Base-by-base conservation (phyloP, 176 grass and related monocot genomes). In the Oryza meridionalis region DNA sequence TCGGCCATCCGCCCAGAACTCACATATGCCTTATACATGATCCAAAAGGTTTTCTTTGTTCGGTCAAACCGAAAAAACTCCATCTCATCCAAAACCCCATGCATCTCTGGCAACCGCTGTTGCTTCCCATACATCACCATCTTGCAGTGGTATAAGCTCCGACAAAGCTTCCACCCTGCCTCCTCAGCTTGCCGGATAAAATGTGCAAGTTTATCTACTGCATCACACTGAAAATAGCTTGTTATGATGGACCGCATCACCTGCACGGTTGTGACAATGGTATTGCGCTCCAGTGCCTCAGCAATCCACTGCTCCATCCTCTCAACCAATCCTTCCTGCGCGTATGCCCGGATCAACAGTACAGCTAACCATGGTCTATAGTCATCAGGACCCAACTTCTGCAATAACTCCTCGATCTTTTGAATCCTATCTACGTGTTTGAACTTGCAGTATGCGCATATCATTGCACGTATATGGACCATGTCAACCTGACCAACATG, bases 71-170 rank as follows among this genome's bases (percentile, higher is more conserved):
- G 76, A 76, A 84, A 81, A 27, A 31, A 81, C 67, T 93, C 83
- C 96, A 99, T 96, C 77, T 99, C 93, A 92, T 91, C 85, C 70
- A 98, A 81, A 33, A 96, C 91, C 11, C 37, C 81, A 59, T 87
- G 91, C 93, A 99, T 99, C 85, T 96, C 91, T 12, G 81, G 65
- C 35, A 99, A 71, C 25, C 87, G 88, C 2, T 76, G 87, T 42
- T 82, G 70, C 81, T 87, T 90, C 27, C 93, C 96, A 89, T 96
- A 99, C 96, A 99, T 96, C 65, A 87, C 87, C 96, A 96, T 96
- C 71, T 96, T 99, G 81, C 89, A 94, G 82, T 99, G 93, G 78
- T 96, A 96, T 78, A 99, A 74, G 77, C 93, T 92, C 45, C 87
- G 89, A 72, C 90, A 94, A 33, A 99, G 76, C 83, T 84, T 93